Base-by-base conservation (phyloP, 2,329 filamentous ascomycete genomes). In the Magnaporthales sp. region DNA sequence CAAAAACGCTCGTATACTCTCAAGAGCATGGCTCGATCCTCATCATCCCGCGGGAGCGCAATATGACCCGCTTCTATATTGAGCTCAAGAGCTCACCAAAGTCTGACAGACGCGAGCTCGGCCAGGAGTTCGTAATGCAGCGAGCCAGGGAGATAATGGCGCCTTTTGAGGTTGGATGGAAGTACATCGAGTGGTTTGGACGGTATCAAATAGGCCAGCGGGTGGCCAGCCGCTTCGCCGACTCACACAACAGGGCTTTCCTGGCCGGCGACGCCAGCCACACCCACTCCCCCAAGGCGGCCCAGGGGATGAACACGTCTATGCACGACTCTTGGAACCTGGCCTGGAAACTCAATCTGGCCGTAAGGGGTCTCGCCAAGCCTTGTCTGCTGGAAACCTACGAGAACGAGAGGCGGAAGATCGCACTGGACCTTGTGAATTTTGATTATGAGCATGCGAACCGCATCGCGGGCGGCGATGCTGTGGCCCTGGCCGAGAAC, bases 21-120 rank as follows among this genome's bases (percentile, higher is more conserved):
- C 85, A 91, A 68, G 81, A 85, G 67, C 81, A 86, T 61, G 89
- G 89, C 2, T 90, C 89, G 0, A 86, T 91, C 62, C 80, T 92
- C n/a, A 89, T 90, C 74, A 89, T 91, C 66, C 90, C 90, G 4
- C 84, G 89, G 54, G 89, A 92, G 75, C 81, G 88, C 58, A 89
- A 90, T 72, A 86, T 91, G 83, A 91, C 89, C 0, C 84, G 89
- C 62, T 80, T 86, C 71, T 86, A 86, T 71, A 84, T 86, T 67
- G 83, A 86, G 74, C 80, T 86, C 66, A 85, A 85, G 74, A 77
- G 80, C 15, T 72, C 74, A 7, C 71, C 75, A 30, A 81, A 80
- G 71, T 60, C 56, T 32, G 77, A 82, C 67, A 74, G 76, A 66
- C 71, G 77, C 80, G 27, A 73, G 83, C 26, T 77, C 80, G 38